These are phyloP conservation scores for Gaeumannomyces sp. DNA, from an alignment of 2,329 filamentous ascomycete species.

Conservation along the genomic window DNA sequence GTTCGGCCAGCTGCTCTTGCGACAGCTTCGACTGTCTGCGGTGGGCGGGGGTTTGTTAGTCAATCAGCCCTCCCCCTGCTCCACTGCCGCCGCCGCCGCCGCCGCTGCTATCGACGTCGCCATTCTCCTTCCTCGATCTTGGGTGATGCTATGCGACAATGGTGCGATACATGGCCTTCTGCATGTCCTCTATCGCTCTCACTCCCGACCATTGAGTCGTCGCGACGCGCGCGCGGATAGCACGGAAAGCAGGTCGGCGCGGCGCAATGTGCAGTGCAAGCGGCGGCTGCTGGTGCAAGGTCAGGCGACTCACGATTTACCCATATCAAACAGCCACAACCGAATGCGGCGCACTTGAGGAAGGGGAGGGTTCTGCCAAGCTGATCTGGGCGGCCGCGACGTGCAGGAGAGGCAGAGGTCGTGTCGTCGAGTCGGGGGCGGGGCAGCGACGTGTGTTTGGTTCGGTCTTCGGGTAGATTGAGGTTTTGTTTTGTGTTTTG, in stretches of 20 bases:
- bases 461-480: neutral
- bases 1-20: conserved; percentile 87
- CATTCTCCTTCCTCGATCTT: neutral
- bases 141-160: neutral
- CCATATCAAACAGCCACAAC: conserved; percentile 31
- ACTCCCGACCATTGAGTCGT: neutral
- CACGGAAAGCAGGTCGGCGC: neutral
- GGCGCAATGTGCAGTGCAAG: conserved; percentile 5
- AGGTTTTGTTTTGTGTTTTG: neutral
- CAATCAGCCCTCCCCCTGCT: neutral
- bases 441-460: neutral
- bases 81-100: too few species aligned
- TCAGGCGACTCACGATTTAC: conserved; percentile 44
- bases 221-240: neutral
- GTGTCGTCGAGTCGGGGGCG: neutral
- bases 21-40: conserved; percentile 95
- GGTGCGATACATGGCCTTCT: neutral
- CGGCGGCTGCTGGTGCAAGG: conserved; percentile 9
- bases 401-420: neutral
- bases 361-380: neutral
- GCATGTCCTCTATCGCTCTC: neutral
- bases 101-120: neutral
- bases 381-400: neutral
- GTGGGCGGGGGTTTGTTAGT: neutral
- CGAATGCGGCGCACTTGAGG: neutral